A percentile compares a stretch with the other conserved stretches of the same genome.
phyloP scores from a whole-genome alignment of 345 rosid genomes.

The Streptanthus diversifolius region DNA sequence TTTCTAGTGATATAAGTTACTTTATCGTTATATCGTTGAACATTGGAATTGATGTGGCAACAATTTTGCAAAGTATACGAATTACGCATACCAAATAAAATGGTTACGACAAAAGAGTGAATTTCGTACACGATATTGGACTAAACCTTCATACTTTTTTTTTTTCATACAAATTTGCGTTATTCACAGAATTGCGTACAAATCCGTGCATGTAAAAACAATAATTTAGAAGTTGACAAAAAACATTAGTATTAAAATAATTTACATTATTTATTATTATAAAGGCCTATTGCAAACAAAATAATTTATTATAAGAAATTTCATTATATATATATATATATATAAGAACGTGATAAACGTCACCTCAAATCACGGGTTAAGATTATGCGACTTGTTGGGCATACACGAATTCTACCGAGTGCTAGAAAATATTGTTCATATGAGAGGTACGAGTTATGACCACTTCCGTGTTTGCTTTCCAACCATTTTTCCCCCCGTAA shows the following conservation, averaged over 20 bases:
- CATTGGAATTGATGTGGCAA: conserved; percentile 3
- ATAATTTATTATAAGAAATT: neutral
- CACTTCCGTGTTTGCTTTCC: conserved; percentile 5
- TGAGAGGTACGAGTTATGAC: neutral
- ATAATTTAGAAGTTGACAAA: conserved; percentile 4
- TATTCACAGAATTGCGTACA: conserved; percentile 24
- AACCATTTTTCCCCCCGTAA: neutral
- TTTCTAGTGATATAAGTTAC: neutral
- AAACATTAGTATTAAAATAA: neutral
- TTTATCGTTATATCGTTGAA: neutral
- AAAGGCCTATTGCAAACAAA: neutral
- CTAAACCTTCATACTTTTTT: conserved; percentile 9
- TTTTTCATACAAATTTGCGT: conserved; percentile 17
- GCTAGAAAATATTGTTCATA: conserved; percentile 17
- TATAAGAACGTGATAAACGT: conserved; percentile 8
- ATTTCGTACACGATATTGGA: conserved; percentile 17
- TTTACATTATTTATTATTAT: neutral
- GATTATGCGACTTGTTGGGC: neutral
- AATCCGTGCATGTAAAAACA: conserved; percentile 2
- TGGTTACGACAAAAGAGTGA: conserved; percentile 2
- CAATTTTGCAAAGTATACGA: neutral
- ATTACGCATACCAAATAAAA: neutral
- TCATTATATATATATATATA: neutral
- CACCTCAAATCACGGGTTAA: conserved; percentile 30
- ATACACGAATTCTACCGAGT: conserved; percentile 14